These are phyloP conservation scores for Crassisporium funariophilum DNA, from an alignment of 768 basidiomycete species.

Conservation along the genomic window DNA sequence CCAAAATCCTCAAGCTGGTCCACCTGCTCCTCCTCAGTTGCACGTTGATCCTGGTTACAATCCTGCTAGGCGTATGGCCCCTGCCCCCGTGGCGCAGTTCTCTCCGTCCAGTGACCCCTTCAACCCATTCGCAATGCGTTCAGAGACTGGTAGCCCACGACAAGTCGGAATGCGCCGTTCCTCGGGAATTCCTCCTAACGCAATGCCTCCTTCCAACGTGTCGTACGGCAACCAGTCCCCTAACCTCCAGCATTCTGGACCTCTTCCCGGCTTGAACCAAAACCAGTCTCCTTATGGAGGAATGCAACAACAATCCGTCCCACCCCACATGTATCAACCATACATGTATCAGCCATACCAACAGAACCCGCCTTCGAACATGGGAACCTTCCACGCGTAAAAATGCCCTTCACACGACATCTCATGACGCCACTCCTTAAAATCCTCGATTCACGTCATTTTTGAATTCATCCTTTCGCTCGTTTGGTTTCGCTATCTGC, in stretches of 20 bases:
- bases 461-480: slow-evolving; percentile 28
- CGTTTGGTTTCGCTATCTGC: slow-evolving; percentile 30
- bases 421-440: slow-evolving; percentile 45
- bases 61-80: slow-evolving; percentile 38
- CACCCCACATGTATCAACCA: slow-evolving; percentile 72
- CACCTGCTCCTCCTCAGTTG: slow-evolving; percentile 53
- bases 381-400: slow-evolving; percentile 77
- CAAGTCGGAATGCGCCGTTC: slow-evolving; percentile 51
- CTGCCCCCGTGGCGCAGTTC: slow-evolving; percentile 34
- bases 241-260: slow-evolving; percentile 54
- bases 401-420: slow-evolving; percentile 37
- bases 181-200: slow-evolving; percentile 49
- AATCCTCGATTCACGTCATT: slow-evolving; percentile 25
- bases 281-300: slow-evolving; percentile 65
- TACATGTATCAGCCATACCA: slow-evolving; percentile 88
- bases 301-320: slow-evolving; percentile 59
- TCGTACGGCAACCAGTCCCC: slow-evolving; percentile 65
- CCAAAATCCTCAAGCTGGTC: slow-evolving; percentile 81
- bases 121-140: slow-evolving; percentile 52
- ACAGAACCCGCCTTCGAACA: slow-evolving; percentile 68
- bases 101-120: slow-evolving; percentile 48
- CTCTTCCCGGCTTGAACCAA: slow-evolving; percentile 66
- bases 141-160: slow-evolving; percentile 49
- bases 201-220: slow-evolving; percentile 45
- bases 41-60: slow-evolving; percentile 70